Evolutionary conservation across 805 yeast species (phyloP), one percentile per base, ranked within the genome.

Genomic region (Cyberlindnera lachancei): DNA sequence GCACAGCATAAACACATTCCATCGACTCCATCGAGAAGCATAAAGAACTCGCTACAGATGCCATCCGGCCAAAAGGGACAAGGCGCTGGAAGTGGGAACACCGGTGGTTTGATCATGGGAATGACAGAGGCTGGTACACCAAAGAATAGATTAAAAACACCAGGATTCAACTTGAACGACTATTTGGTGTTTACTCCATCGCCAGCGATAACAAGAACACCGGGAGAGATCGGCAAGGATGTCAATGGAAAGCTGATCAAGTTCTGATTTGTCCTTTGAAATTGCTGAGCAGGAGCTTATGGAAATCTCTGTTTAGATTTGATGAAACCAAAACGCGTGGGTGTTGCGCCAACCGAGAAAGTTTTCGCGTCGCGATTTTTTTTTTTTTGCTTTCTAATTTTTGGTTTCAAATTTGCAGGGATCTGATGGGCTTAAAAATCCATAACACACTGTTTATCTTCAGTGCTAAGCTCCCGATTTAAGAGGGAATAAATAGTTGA

Each of bases 161-260:
- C 80, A 1, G 81, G 79, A 3, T 83, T 84, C 60, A 83, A 84
- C 55, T 74, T 84, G 77, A 78, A 75, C 50, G 95, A 84, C 52
- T 84, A 82, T 52, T 80, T 85, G 23, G 67, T 81, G 41, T 78
- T 79, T 51, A 76, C 88, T 2, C 92, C 92, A 4, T 75, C 83
- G 8, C 82, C 82, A n/a, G 53, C 43, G 3, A 30, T 43, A 15
- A 36, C 51, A 6, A 51, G 59, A 27, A 62, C 68, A 0, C 68
- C 68, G 3, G 66, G 46, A 5, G 45, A 42, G 19, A 28, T 38
- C n/a, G 36, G 44, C 18, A 46, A 45, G 24, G 53, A 48, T 14
- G 47, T 46, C 16, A 46, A 44, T 27, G 55, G 55, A 3, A 48
- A 45, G 28, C 38, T 48, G 15, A 50, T 50, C 44, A 45, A 47